These are phyloP conservation scores for Trametes cingulata DNA, from an alignment of 768 basidiomycete genomes.

Conservation along the genomic window DNA sequence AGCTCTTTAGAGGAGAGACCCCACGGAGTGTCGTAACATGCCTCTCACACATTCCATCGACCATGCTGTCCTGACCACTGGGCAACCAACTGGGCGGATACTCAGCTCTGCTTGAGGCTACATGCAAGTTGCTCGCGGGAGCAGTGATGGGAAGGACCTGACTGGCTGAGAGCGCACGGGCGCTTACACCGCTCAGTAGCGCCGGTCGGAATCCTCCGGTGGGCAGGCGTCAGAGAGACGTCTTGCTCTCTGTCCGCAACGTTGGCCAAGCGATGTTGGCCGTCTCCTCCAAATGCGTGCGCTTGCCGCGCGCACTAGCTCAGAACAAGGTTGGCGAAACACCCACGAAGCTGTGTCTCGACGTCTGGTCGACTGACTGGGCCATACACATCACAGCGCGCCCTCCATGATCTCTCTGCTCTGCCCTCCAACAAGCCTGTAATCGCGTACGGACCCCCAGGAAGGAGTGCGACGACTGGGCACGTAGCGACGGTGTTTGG, in stretches of 20 bases:
- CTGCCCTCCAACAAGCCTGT: constrained; percentile 64
- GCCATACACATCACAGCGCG: constrained; percentile 48
- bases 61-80: too few relatives aligned
- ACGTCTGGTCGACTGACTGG: background rate
- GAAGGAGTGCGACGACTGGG: constrained; percentile 85
- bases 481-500: constrained; percentile 97
- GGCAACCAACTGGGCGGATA: too few relatives aligned
- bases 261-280: constrained; percentile 31
- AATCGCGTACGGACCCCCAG: constrained; percentile 75
- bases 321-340: constrained; percentile 45
- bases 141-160: background rate
- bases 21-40: background rate
- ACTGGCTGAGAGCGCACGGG: constrained; percentile 1
- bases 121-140: background rate
- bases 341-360: background rate
- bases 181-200: background rate
- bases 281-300: constrained; percentile 32
- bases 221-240: constrained; percentile 20
- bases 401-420: constrained; percentile 69
- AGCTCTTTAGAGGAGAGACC: background rate
- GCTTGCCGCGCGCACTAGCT: constrained; percentile 52
- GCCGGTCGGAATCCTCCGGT: constrained; percentile 23
- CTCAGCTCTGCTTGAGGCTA: too few relatives aligned
- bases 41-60: background rate
- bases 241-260: constrained; percentile 25